These are phyloP conservation scores for Metarhizium robertsii DNA, from an alignment of 2,329 filamentous ascomycete genomes.

Conservation along the genomic window DNA sequence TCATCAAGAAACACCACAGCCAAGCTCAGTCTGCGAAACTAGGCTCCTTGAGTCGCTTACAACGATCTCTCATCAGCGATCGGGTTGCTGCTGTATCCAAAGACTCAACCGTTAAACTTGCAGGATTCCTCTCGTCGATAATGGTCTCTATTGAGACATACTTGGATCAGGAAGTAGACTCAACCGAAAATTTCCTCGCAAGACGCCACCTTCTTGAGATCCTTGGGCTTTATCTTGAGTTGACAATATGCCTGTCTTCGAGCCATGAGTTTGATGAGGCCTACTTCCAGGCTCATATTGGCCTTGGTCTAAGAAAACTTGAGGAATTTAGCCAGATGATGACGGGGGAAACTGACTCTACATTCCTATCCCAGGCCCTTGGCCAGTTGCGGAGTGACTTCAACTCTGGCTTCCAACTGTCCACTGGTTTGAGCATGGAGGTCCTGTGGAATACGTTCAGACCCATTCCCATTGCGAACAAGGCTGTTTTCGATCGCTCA, in stretches of 20 bases:
- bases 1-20: conserved; percentile 30
- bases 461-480: conserved; percentile 46
- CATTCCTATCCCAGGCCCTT: conserved; percentile 31
- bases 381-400: conserved; percentile 47
- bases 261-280: conserved; percentile 47
- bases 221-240: conserved; percentile 44
- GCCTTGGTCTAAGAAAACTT: conserved; percentile 37
- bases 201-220: conserved; percentile 20
- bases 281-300: conserved; percentile 53
- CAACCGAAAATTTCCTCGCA: conserved; percentile 5
- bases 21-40: conserved; percentile 38
- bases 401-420: conserved; percentile 59
- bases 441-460: conserved; percentile 64
- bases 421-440: conserved; percentile 73
- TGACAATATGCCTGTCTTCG: conserved; percentile 40
- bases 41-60: conserved; percentile 48
- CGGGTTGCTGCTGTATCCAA: conserved; percentile 47
- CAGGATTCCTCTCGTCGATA: conserved; percentile 37
- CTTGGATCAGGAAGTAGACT: conserved; percentile 23
- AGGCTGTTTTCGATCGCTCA: conserved; percentile 34
- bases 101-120: conserved; percentile 49
- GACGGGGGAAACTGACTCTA: conserved; percentile 16
- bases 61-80: conserved; percentile 47
- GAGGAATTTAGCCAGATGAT: conserved; percentile 19
- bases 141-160: conserved; percentile 34